Conservation (phyloP, 2,329 filamentous ascomycete genomes). For the Penicillium sclerotiorum region DNA sequence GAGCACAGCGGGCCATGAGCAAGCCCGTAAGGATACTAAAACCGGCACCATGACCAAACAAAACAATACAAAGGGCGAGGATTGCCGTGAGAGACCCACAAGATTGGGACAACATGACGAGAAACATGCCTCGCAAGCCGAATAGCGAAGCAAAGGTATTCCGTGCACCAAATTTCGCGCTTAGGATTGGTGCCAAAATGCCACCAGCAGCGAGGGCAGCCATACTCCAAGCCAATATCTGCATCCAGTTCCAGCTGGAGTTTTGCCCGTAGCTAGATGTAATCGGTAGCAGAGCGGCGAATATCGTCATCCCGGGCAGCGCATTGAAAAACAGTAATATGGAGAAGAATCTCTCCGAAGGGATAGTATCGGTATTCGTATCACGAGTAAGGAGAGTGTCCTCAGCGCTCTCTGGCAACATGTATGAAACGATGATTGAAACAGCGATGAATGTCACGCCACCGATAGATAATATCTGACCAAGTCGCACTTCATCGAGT, state of each 20-base stretch:
- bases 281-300: constrained; percentile 1
- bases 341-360: neutral
- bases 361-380: neutral
- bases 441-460: neutral
- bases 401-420: too few relatives aligned
- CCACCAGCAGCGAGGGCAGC: neutral
- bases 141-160: neutral
- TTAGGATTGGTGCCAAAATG: neutral
- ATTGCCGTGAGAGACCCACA: neutral
- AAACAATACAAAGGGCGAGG: neutral
- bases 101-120: neutral
- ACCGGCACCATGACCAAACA: neutral
- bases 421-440: neutral
- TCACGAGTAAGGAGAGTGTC: neutral
- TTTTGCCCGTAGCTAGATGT: neutral
- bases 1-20: neutral
- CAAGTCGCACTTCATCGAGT: neutral
- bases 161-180: neutral
- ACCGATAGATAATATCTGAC: neutral
- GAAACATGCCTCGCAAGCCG: neutral
- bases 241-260: neutral
- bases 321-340: constrained; percentile 10
- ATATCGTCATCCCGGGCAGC: constrained; percentile 4
- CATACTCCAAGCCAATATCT: neutral
- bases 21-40: neutral